Base-by-base conservation (phyloP, 768 basidiomycete genomes). In the Russula virescens region DNA sequence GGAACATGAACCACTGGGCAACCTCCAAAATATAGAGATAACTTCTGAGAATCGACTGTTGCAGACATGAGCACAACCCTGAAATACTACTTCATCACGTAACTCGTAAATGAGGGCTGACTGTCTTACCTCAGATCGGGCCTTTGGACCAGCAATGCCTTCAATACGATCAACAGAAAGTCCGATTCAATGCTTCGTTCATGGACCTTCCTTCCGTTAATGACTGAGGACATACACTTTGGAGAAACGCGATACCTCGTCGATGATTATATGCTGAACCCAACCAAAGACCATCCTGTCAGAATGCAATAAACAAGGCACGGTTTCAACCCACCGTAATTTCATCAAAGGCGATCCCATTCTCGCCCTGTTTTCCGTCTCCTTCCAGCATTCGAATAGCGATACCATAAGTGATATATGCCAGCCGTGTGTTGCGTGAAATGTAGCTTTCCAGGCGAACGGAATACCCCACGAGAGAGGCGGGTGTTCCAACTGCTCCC, bases 171-270 rank as follows among this genome's bases (percentile, higher is more conserved):
- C 35, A 99, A 78, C 35, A 99, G 81, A 76, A 99, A 99, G 73
- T 98, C 96, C 0, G 93, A 95, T 71, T 99, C 96, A 67, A 99
- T 97, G 8, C 88, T 92, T 23, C 96, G 87, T 76, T 99, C 96
- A 69, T 99, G 96, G 51, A 97, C 92, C 86, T 89, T 66, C 14
- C 48, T 23, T 31, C 42, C 21, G 57, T 52, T 23, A 66, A 19
- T 16, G 45, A 43, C 34, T 19, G 11, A 38, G 45, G 45, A 28
- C 16, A 52, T 65, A 21, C 57, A 43, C 69, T 19, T 16, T 42
- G 47, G 10, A 28, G 38, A 73, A 40, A 25, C 1, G 13, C 21
- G 43, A 46, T 58, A 90, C 91, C 77, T 99, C 96, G 68, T 99
- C 96, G 47, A 98, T 88, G 62, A 99, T 88, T 71, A 99, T 86